These are phyloP conservation scores for Stenogyne calaminthoides DNA, from an alignment of 305 asterid species.

Conservation along the genomic window DNA sequence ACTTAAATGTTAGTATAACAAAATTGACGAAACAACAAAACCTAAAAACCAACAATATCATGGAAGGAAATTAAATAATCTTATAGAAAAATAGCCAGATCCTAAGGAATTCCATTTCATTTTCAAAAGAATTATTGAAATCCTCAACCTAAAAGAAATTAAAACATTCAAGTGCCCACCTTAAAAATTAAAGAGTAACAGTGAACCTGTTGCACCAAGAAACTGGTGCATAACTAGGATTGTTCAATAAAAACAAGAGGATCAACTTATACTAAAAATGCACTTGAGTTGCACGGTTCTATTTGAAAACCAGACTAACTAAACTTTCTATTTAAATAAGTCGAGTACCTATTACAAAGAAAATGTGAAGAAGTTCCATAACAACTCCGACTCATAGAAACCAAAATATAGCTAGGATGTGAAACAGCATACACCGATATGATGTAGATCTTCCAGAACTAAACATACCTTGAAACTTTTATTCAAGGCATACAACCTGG, in stretches of 20 bases:
- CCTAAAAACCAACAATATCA: no score
- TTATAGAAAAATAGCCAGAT: neutral
- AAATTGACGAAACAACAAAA: no score
- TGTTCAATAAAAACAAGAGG: no score
- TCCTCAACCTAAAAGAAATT: neutral
- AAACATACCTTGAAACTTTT: constrained; percentile 1
- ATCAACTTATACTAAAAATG: no score
- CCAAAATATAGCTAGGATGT: neutral
- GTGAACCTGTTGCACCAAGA: no score
- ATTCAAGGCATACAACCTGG: neutral
- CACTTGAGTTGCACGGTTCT: neutral
- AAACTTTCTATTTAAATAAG: neutral
- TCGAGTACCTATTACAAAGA: neutral
- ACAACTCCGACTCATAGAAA: neutral
- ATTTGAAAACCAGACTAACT: neutral
- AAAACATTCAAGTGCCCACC: no score
- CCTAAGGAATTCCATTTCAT: neutral
- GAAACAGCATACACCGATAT: neutral
- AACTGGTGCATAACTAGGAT: no score
- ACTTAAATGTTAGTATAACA: neutral
- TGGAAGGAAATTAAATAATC: neutral
- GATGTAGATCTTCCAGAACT: constrained; percentile 12
- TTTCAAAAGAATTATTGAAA: neutral
- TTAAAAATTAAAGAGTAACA: no score
- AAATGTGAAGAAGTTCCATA: neutral